These are phyloP conservation scores for Lasiosphaeria miniovina DNA, from an alignment of 495 filamentous ascomycete genomes.

Conservation along the genomic window DNA sequence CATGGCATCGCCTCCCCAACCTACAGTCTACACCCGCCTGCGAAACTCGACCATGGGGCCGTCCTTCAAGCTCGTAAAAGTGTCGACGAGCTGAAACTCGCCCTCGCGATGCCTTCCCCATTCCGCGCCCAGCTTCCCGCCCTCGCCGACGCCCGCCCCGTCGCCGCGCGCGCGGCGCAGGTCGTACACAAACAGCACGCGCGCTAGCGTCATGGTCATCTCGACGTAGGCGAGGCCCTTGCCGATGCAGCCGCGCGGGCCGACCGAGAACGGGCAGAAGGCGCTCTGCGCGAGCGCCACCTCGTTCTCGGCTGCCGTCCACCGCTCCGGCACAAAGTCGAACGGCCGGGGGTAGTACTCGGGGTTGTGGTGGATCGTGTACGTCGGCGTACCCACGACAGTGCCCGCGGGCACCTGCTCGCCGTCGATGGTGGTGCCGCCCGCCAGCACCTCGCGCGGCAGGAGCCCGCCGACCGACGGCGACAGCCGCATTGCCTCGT, in stretches of 20 bases:
- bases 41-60: conserved; percentile 58
- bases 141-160: conserved; percentile 39
- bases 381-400: conserved; percentile 53
- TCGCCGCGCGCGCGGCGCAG: conserved; percentile 41
- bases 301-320: conserved; percentile 42
- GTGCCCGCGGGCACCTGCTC: conserved; percentile 51
- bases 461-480: conserved; percentile 61
- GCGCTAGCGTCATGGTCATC: conserved; percentile 48
- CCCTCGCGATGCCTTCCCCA: conserved; percentile 44
- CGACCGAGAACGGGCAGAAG: conserved; percentile 58
- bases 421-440: conserved; percentile 57
- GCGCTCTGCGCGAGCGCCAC: conserved; percentile 47
- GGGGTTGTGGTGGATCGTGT: conserved; percentile 55
- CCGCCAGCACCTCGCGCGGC: conserved; percentile 59
- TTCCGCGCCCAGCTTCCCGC: conserved; percentile 34
- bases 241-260: conserved; percentile 57
- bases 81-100: conserved; percentile 57
- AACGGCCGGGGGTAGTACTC: conserved; percentile 53
- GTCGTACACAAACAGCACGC: conserved; percentile 49
- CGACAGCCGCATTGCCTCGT: conserved; percentile 69
- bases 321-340: conserved; percentile 53
- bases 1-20: too few species aligned
- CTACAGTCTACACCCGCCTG: conserved; percentile 22
- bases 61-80: conserved; percentile 55
- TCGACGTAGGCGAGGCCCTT: conserved; percentile 56